A percentile compares a stretch with the other conserved stretches of the same genome.
phyloP scores from a whole-genome alignment of 2,329 filamentous ascomycete genomes.

The Diaporthe sp. region DNA sequence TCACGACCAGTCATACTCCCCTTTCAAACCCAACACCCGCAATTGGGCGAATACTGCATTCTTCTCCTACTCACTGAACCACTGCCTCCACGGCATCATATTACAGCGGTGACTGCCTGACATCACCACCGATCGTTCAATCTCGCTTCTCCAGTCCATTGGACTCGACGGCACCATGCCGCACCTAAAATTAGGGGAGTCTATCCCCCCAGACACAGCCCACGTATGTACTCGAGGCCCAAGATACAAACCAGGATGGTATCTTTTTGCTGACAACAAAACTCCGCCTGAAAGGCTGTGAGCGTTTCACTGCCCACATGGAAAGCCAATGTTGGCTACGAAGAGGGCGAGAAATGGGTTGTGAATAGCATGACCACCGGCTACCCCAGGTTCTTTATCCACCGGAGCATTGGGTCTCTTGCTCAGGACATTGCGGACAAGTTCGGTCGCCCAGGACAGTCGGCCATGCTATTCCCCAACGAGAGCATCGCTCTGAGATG shows the following conservation, averaged over 20 bases:
- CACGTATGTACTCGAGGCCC: conserved; percentile 70
- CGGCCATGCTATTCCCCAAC: conserved; percentile 88
- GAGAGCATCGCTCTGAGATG: conserved; percentile 78
- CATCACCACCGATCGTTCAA: not conserved
- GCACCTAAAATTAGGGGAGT: conserved; percentile 71
- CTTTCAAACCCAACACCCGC: not conserved
- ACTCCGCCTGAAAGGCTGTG: conserved; percentile 76
- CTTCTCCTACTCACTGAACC: not conserved
- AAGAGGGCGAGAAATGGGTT: conserved; percentile 93
- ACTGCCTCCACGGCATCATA: not conserved
- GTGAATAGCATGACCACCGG: conserved; percentile 86
- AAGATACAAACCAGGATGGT: not conserved
- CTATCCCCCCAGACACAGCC: conserved; percentile 82
- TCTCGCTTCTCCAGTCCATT: not conserved
- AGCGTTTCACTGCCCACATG: conserved; percentile 97
- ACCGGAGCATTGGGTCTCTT: conserved; percentile 83
- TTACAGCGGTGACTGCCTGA: not conserved
- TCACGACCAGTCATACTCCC: not conserved
- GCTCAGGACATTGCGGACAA: conserved; percentile 74
- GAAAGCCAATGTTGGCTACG: conserved; percentile 90
- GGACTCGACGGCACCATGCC: conserved; percentile 53
- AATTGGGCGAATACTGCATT: not conserved
- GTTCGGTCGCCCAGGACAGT: conserved; percentile 72
- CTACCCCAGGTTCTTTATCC: conserved; percentile 95
- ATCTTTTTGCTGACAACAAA: not conserved